These are phyloP conservation scores for Dryas integrifolia DNA, from an alignment of 331 rosid species.

Conservation along the genomic window DNA sequence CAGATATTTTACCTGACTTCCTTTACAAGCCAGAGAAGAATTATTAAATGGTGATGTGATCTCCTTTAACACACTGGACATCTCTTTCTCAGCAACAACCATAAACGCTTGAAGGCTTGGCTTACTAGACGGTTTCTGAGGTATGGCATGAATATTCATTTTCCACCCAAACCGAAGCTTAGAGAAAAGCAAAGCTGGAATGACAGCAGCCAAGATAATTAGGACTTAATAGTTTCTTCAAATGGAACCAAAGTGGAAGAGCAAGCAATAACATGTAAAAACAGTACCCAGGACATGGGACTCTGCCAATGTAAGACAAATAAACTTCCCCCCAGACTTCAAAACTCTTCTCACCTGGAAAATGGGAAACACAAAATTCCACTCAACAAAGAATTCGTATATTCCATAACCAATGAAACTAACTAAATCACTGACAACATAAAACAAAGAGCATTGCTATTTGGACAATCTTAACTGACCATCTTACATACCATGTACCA, in stretches of 20 bases:
- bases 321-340: slow-evolving; percentile 71
- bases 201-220: not conserved
- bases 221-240: not conserved
- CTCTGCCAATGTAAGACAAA: slow-evolving; percentile 90
- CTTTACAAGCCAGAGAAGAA: slow-evolving; percentile 49
- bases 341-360: slow-evolving; percentile 78
- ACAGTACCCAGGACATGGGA: slow-evolving; percentile 76
- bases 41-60: slow-evolving; percentile 47
- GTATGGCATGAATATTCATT: slow-evolving; percentile 67
- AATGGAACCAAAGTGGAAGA: not conserved
- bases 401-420: slow-evolving; percentile 8
- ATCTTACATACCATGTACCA: too few species aligned
- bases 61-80: slow-evolving; percentile 50
- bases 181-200: slow-evolving; percentile 73
- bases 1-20: slow-evolving; percentile 61
- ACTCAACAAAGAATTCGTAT: slow-evolving; percentile 2
- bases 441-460: not conserved
- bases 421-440: slow-evolving; percentile 7
- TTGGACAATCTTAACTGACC: too few species aligned
- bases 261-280: slow-evolving; percentile 19
- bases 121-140: slow-evolving; percentile 53
- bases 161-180: slow-evolving; percentile 91
- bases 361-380: not conserved
- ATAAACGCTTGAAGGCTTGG: slow-evolving; percentile 76
- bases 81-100: slow-evolving; percentile 78